Conservation (phyloP, 495 filamentous ascomycete genomes). For the Podospora fimiseda region DNA sequence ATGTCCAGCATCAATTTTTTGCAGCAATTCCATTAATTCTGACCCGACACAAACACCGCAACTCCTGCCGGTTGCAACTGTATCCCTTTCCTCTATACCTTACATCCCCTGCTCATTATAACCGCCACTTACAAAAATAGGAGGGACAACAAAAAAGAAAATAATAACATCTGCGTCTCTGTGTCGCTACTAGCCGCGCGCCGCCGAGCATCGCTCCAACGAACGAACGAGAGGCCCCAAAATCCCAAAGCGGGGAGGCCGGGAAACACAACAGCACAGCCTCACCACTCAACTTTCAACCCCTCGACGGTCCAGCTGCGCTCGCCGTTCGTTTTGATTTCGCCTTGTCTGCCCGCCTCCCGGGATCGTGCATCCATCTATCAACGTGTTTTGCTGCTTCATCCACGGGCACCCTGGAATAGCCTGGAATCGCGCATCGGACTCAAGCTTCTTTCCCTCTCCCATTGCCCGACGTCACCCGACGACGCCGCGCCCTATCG, state of each 20-base stretch:
- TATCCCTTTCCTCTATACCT: neutral
- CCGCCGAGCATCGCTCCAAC: neutral
- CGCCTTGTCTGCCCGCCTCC: conserved; percentile 1
- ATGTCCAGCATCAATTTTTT: neutral
- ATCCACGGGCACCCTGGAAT: conserved; percentile 4
- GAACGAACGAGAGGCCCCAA: neutral
- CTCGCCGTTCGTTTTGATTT: conserved; percentile 5
- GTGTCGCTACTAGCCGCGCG: conserved; percentile 4
- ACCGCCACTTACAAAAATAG: conserved; percentile 2
- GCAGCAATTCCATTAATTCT: neutral
- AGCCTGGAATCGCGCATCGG: conserved; percentile 9
- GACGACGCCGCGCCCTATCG: neutral
- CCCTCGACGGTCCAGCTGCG: conserved; percentile 10
- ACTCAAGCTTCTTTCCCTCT: neutral
- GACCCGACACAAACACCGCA: conserved; percentile 13
- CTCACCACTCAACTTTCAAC: conserved; percentile 21
- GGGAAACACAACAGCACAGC: conserved; percentile 24
- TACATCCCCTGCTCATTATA: neutral
- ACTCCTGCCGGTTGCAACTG: neutral
- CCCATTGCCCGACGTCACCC: neutral
- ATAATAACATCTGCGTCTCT: neutral
- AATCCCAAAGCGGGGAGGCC: conserved; percentile 19
- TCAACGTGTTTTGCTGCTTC: conserved; percentile 5
- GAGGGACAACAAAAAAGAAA: neutral
- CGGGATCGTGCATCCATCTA: conserved; percentile 5